Base-by-base conservation (phyloP, 2,329 filamentous ascomycete species). In the Metarhizium sp. region DNA sequence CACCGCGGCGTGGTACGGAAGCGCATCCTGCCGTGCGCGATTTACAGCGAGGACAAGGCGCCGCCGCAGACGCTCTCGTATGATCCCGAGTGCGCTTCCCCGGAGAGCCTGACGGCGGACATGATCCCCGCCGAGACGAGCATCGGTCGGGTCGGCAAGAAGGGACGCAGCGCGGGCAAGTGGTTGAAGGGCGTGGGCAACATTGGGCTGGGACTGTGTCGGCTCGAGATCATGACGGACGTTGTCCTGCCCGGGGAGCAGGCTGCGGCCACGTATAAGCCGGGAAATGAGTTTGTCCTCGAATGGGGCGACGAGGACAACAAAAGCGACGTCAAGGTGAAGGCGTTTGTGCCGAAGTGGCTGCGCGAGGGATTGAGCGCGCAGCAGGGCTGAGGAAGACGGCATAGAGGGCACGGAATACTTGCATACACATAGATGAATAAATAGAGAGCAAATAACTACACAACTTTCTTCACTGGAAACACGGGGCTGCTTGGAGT, bases 1-100 rank as follows among this genome's bases (percentile, higher is more conserved):
- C 94, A 99, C 71, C 92, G 88, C 13, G 94, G 94, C 25, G 90
- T 99, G 16, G 90, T 99, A 45, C 80, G 94, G 58, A 96, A 96
- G 77, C 81, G 94, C 51, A 83, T 97, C 51, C 70, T 99, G 53
- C 94, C 94, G 0, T 85, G 92, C 38, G 73, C 87, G 60, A 66
- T 96, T 16, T 94, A 92, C 68, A 74, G 73, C 6, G 69, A 68
- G 6, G 72, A 73, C 40, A 69, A 72, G 30, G 64, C 65, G 3
- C 63, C 68, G 20, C 68, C 71, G 66, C 62, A 68, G 46, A 60
- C 60, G 6, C 70, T 86, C 38, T 69, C 72, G 50, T 85, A 86
- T 64, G 64, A 71, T 2, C 69, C 75, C 1, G 64, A 63, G 10
- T 52, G 51, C 11, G 63, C 59, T 7, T 60, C 57, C 2, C 64